Evolutionary conservation across 2,329 filamentous ascomycete genomes (phyloP).

Genomic region (Teratosphaeria viscida): DNA sequence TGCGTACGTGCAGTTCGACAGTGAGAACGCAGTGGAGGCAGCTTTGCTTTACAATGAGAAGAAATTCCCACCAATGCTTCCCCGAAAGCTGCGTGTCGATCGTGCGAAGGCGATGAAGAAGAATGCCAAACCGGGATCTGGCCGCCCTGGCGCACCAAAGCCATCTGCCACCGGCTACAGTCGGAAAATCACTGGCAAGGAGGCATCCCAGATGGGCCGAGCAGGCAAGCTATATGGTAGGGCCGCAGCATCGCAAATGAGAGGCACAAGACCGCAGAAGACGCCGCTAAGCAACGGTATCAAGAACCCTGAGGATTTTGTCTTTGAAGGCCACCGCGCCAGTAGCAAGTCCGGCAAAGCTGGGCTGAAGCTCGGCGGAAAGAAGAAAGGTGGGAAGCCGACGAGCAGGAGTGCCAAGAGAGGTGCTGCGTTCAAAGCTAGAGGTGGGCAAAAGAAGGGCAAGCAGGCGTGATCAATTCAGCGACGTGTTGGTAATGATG

Average conservation of each 20-base stretch:
- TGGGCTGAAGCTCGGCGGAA: slow-evolving; percentile 50
- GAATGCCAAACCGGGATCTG: slow-evolving; percentile 30
- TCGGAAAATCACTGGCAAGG: slow-evolving; percentile 58
- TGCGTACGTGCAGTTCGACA: slow-evolving; percentile 91
- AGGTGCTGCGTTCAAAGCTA: slow-evolving; percentile 37
- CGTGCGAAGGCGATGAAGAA: slow-evolving; percentile 64
- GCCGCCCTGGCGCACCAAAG: slow-evolving; percentile 17
- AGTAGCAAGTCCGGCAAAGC: slow-evolving; percentile 55
- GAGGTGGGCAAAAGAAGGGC: slow-evolving; percentile 23
- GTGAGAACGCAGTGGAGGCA: slow-evolving; percentile 80
- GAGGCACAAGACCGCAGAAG: slow-evolving; percentile 14
- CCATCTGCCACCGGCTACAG: slow-evolving; percentile 45
- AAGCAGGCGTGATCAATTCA: neutral
- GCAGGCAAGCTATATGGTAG: slow-evolving; percentile 64
- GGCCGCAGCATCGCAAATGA: slow-evolving; percentile 46
- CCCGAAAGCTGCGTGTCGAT: slow-evolving; percentile 72
- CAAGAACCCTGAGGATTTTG: slow-evolving; percentile 56
- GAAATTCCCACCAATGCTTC: slow-evolving; percentile 90
- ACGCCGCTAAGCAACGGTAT: slow-evolving; percentile 23
- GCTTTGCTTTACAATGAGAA: slow-evolving; percentile 81
- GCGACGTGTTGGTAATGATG: neutral
- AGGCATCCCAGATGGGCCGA: slow-evolving; percentile 62
- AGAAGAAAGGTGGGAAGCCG: slow-evolving; percentile 37
- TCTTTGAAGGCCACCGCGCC: slow-evolving; percentile 75
- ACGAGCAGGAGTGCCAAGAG: slow-evolving; percentile 34